Evolutionary conservation across 1,284 basidiomycete species (phyloP), one percentile per base, ranked within the genome.

Genomic region (Xerocomus nothofagi): DNA sequence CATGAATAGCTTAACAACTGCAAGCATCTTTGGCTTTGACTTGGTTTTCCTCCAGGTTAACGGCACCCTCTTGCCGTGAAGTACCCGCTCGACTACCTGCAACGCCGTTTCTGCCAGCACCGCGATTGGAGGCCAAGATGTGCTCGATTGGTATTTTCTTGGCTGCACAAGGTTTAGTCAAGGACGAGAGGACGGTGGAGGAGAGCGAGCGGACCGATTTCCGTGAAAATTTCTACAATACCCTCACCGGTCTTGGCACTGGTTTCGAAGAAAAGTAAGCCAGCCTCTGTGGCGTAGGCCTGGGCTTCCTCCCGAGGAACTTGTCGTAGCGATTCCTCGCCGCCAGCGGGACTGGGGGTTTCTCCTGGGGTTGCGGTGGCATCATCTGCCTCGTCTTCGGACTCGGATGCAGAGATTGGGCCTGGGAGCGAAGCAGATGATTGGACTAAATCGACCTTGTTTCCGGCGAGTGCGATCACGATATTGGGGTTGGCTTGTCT

Each of bases 401-500:
- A 81, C 52, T 88, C 84, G 15, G 71, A 64, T 10, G 80, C 69
- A 3, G 81, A 70, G 6, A 78, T 62, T 18, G 73, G 61, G 3
- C 74, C 74, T n/a, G 80, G 62, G 14, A 80, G 72, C 7, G 86
- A 78, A 2, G 79, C 59, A 12, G 84, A 78, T 10, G 86, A 73
- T 61, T 88, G 84, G 30, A 97, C 93, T 54, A 98, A 81, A 73
- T 98, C 95, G 60, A 97, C 80, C 73, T 98, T 97, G 81, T 97
- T 97, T 34, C 94, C 94, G 11, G 91, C 91, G 41, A 98, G 84
- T 9, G 94, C 94, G 63, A 99, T 99, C 65, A 99, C 94, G 67
- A 99, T 98, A 72, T 98, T 98, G 31, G 96, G 95, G 71, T 97
- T 98, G 32, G 97, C 96, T 70, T 99, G 96, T 56, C 97, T 85